These are phyloP conservation scores for Zygoascus meyerae DNA, from an alignment of 1,139 yeast species.

Conservation along the genomic window DNA sequence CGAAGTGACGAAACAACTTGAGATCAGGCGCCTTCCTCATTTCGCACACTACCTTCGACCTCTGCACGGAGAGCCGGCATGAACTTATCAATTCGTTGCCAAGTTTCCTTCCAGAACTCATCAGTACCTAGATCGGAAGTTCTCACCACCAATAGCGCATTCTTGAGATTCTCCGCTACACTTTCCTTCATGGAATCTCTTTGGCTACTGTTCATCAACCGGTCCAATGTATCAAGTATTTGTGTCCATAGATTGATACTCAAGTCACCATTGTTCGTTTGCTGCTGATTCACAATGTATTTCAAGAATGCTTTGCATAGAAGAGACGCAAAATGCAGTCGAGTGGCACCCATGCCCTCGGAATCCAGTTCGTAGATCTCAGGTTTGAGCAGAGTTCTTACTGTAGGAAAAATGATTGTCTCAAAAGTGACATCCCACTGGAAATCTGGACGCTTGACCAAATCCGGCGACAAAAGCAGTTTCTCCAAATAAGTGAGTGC, in stretches of 20 bases:
- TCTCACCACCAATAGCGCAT: conserved; percentile 43
- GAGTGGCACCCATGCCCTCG: conserved; percentile 57
- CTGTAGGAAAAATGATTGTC: conserved; percentile 66
- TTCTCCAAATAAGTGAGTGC: conserved; percentile 51
- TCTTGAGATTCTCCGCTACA: conserved; percentile 58
- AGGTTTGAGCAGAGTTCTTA: conserved; percentile 58
- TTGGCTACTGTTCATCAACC: conserved; percentile 39
- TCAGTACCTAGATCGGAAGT: conserved; percentile 38
- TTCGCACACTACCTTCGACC: conserved; percentile 1
- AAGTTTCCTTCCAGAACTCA: conserved; percentile 39
- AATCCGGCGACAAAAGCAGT: conserved; percentile 38
- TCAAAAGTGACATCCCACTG: conserved; percentile 48
- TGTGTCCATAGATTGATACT: conserved; percentile 37
- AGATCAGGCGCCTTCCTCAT: no score
- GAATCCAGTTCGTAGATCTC: conserved; percentile 64
- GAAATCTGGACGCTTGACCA: conserved; percentile 38
- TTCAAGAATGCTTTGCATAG: conserved; percentile 70
- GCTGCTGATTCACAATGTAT: conserved; percentile 37
- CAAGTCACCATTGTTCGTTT: conserved; percentile 29
- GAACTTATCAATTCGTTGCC: conserved; percentile 42
- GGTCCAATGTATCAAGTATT: conserved; percentile 46
- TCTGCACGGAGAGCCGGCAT: conserved; percentile 42
- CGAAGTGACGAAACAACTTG: no score
- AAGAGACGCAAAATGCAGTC: conserved; percentile 59
- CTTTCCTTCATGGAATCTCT: conserved; percentile 47